These are phyloP conservation scores for Paradendryphiella salina DNA, from an alignment of 2,329 filamentous ascomycete species.

Conservation along the genomic window DNA sequence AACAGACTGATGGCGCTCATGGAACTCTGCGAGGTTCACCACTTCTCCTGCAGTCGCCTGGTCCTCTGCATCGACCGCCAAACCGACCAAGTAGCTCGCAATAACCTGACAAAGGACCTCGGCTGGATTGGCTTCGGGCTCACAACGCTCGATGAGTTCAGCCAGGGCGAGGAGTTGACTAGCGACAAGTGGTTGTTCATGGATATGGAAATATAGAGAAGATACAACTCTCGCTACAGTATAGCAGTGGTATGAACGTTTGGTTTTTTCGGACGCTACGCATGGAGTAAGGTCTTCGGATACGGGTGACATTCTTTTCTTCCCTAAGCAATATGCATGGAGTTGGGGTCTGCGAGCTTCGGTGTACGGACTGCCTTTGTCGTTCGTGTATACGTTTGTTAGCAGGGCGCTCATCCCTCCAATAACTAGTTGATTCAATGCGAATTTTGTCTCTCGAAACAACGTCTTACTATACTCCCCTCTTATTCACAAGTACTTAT, in stretches of 20 bases:
- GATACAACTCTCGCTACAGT: constrained; percentile 4
- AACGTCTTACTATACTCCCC: not conserved
- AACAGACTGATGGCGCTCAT: constrained; percentile 75
- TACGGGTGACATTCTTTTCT: too few relatives aligned
- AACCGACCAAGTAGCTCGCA: constrained; percentile 63
- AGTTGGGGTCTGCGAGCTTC: constrained; percentile 4
- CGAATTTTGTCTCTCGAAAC: not conserved
- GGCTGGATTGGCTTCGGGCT: constrained; percentile 93
- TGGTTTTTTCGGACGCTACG: not conserved
- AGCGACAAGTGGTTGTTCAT: constrained; percentile 84
- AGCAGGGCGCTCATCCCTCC: constrained; percentile 3
- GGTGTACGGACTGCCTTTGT: constrained; percentile 1
- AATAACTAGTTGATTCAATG: not conserved
- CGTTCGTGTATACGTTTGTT: constrained; percentile 1
- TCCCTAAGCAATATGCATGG: constrained; percentile 1
- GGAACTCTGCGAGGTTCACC: constrained; percentile 75
- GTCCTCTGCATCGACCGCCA: constrained; percentile 79
- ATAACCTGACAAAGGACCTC: constrained; percentile 75
- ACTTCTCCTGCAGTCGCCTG: constrained; percentile 73
- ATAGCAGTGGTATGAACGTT: not conserved
- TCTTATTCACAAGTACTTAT: too few relatives aligned
- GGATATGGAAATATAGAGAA: constrained; percentile 73
- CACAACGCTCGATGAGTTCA: constrained; percentile 77
- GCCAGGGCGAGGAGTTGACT: constrained; percentile 59
- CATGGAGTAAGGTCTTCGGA: too few relatives aligned